Evolutionary conservation across 305 asterid species (phyloP), one percentile per base, ranked within the genome.

Genomic region (Galium porrigens): DNA sequence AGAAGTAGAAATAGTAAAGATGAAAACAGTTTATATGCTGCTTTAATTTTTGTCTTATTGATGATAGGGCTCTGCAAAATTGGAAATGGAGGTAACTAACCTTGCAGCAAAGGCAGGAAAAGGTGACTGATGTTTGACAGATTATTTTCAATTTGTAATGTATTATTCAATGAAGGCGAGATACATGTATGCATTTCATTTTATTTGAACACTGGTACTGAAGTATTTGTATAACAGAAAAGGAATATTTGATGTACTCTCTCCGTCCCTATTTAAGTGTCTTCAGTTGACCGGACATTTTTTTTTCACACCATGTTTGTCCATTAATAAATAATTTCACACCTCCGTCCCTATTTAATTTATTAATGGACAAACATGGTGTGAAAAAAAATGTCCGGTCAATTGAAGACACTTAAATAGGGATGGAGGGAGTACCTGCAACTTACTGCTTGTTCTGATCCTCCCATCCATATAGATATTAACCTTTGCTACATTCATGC

Each of bases 31-130:
- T 44, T 12, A 22, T 4, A 22, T 41, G 11, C 48, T 61, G 52
- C 14, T 41, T 52, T 37, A 39, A 60, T 41, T 20, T 22, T 46
- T 30, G 12, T 27, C 53, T 18, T 8, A 48, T 63, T 78, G 73
- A 70, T 74, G 74, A 56, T 69, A 94, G 99, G 99, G 96, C 65
- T 72, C 68, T 58, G 95, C 99, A 68, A 94, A 78, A 83, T 73
- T 94, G 92, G 99, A 94, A 85, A 95, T 87, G 82, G 99, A 94
- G 78, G 97, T 94, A 70, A 94, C 99, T 65, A 94, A 94, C 76
- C 99, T 94, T 75, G 91, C 99, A 61, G 97, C 99, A 29, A 94
- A 90, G 80, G 97, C 99, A 30, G 99, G 99, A 71, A 94, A 90
- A 94, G 99, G 99, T 94, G 83, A 65, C 77, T 55, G 49, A 42